Conservation (phyloP, 2,329 filamentous ascomycete genomes). For the Periconia sp. region DNA sequence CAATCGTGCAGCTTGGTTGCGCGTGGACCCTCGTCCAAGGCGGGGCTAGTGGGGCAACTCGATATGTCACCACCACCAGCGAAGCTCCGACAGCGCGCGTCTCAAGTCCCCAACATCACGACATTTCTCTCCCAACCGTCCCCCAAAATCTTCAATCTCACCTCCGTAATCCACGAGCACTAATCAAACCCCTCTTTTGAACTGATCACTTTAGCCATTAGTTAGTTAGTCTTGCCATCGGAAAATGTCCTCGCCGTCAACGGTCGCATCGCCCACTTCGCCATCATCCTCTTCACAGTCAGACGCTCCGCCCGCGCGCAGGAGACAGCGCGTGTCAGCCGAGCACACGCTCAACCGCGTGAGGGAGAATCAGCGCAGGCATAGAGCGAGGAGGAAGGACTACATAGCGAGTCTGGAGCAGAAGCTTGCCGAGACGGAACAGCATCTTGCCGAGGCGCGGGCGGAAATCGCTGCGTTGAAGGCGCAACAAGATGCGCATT, state of each 20-base stretch:
- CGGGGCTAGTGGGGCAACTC: not conserved
- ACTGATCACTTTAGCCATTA: too few species aligned
- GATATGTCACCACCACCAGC: slow-evolving; percentile 13
- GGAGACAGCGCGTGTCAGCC: slow-evolving; percentile 34
- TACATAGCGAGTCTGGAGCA: slow-evolving; percentile 50
- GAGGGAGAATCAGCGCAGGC: slow-evolving; percentile 60
- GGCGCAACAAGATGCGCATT: slow-evolving; percentile 23
- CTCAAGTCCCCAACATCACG: slow-evolving; percentile 1
- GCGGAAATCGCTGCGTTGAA: slow-evolving; percentile 34
- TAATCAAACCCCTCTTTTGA: too few species aligned
- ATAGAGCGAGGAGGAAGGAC: slow-evolving; percentile 53
- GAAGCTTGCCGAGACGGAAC: slow-evolving; percentile 36
- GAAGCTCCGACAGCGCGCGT: slow-evolving; percentile 3
- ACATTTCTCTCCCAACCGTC: not conserved
- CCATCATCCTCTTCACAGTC: not conserved
- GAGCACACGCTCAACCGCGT: slow-evolving; percentile 50
- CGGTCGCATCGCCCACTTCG: not conserved
- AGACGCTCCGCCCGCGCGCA: not conserved
- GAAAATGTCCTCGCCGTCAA: not conserved
- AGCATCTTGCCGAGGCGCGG: slow-evolving; percentile 28
- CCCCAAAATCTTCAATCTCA: not conserved
- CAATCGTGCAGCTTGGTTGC: too few species aligned
- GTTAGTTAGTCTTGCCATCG: too few species aligned
- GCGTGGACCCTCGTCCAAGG: too few species aligned
- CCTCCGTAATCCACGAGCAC: not conserved